These are phyloP conservation scores for Coemansia sp. DNA, from an alignment of 192 early-diverging fungal genomes.

Conservation along the genomic window DNA sequence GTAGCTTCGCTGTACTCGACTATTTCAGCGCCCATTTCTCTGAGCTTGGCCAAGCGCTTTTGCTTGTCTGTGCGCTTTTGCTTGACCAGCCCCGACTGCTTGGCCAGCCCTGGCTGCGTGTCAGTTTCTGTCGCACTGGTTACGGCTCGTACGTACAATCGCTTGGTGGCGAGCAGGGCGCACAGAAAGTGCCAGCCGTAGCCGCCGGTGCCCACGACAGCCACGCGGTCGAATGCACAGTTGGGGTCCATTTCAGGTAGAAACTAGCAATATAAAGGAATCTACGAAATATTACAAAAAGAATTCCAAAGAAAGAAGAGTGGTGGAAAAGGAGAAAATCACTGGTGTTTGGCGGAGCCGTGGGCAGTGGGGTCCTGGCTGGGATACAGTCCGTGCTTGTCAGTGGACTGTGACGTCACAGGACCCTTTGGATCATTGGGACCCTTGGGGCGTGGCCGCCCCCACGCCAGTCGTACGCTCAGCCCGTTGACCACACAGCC, in stretches of 20 bases:
- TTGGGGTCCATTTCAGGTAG: constrained; percentile 2
- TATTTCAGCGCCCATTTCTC: constrained; percentile 19
- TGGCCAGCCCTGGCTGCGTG: constrained; percentile 14
- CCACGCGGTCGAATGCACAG: constrained; percentile 25
- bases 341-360: constrained; percentile 26
- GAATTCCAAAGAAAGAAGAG: not conserved
- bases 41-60: constrained; percentile 16
- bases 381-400: constrained; percentile 31
- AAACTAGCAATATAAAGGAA: not conserved
- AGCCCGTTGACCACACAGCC: constrained; percentile 73
- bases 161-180: constrained; percentile 16
- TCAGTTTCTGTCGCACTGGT: constrained; percentile 10
- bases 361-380: constrained; percentile 61
- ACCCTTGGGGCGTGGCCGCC: constrained; percentile 69
- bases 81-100: constrained; percentile 25
- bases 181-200: constrained; percentile 34
- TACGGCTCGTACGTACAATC: constrained; percentile 35
- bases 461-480: constrained; percentile 81
- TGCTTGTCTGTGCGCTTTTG: constrained; percentile 26
- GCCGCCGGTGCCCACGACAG: constrained; percentile 46
- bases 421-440: constrained; percentile 49
- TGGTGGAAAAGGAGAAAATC: constrained; percentile 4
- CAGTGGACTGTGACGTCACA: constrained; percentile 5
- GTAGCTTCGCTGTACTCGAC: constrained; percentile 13
- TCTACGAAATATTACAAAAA: not conserved